Percentiles rank a stretch among this genome's conserved stretches.
Conservation (phyloP, 1,284 basidiomycete genomes). For the Ustilago curta region DNA sequence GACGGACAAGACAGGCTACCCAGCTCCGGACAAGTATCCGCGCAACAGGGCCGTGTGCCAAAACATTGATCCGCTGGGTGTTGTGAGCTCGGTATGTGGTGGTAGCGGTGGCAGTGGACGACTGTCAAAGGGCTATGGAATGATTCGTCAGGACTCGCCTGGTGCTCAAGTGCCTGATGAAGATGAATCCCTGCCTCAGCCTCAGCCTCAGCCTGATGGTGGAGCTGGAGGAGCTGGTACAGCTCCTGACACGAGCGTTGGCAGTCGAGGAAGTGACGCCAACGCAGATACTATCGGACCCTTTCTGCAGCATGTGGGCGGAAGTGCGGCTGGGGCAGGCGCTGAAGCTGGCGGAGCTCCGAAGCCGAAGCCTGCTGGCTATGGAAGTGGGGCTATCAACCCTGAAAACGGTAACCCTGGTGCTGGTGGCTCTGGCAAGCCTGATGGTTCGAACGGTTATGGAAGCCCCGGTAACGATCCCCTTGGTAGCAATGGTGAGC, state of each 20-base stretch:
- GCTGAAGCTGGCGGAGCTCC: background rate
- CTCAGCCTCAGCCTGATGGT: background rate
- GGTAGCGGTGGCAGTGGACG: slow-evolving; percentile 20
- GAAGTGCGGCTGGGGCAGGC: background rate
- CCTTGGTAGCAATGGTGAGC: too few species aligned
- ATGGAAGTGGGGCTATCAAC: too few species aligned
- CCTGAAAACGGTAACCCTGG: too few species aligned
- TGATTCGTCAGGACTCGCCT: slow-evolving; percentile 20
- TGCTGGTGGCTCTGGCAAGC: too few species aligned
- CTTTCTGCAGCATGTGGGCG: background rate
- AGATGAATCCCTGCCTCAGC: background rate
- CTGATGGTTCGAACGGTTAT: too few species aligned
- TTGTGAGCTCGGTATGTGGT: slow-evolving; percentile 39
- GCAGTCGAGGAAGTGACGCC: background rate
- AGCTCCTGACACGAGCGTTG: background rate
- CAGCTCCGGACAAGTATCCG: slow-evolving; percentile 36
- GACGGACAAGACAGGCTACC: slow-evolving; percentile 31
- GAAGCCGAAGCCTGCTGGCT: too few species aligned
- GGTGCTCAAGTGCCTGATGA: slow-evolving; percentile 6
- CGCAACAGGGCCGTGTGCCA: slow-evolving; percentile 35
- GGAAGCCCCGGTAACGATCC: too few species aligned
- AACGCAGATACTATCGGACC: background rate
- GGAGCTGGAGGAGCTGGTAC: slow-evolving; percentile 7
- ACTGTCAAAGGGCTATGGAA: slow-evolving; percentile 18
- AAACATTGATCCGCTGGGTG: slow-evolving; percentile 34